Base-by-base conservation (phyloP, 129 eudicot genomes). In the Escallonia rubra region DNA sequence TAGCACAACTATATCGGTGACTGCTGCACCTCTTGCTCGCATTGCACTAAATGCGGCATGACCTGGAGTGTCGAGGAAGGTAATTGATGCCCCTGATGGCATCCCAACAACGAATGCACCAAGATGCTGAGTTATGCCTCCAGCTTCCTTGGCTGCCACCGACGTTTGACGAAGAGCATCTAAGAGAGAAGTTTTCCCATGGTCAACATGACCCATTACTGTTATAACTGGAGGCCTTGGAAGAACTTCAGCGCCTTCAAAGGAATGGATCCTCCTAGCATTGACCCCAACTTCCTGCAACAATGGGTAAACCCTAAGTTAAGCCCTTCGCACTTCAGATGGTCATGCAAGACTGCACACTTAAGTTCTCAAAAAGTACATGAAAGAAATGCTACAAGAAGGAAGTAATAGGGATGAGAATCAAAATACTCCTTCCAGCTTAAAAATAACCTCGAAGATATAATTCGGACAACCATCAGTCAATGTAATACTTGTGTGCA, bases 191-290 rank as follows among this genome's bases (percentile, higher is more conserved):
- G 98, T 92, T 79, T 92, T 92, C 2, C 96, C 98, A 59, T 91
- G 98, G 81, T 91, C 98, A 63, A 91, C 98, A 53, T 91, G 98
- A 10, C 98, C 98, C 98, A 88, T 88, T 49, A 91, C 98, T 38
- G 96, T 91, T 44, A 91, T 95, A n/a, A 91, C 96, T 4, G 98
- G 89, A 11, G 94, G 87, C 12, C 96, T 86, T 42, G 95, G 87
- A 63, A 83, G 72, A n/a, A 83, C 76, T 68, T 60, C 58, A 6
- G 83, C 61, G 40, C 96, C 98, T 71, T 83, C 89, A 2, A 66
- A 72, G 14, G 95, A 74, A 42, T 85, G 85, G 47, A 79, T 80
- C 68, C 95, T 82, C 74, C 72, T 79, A 11, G 86, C 95, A 55
- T 74, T 86, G 55, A 80, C 82, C 8, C 96, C 98, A 57, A 92